Base-by-base conservation (phyloP, 805 yeast genomes). In the Cyberlindnera xishuangbannaensis region DNA sequence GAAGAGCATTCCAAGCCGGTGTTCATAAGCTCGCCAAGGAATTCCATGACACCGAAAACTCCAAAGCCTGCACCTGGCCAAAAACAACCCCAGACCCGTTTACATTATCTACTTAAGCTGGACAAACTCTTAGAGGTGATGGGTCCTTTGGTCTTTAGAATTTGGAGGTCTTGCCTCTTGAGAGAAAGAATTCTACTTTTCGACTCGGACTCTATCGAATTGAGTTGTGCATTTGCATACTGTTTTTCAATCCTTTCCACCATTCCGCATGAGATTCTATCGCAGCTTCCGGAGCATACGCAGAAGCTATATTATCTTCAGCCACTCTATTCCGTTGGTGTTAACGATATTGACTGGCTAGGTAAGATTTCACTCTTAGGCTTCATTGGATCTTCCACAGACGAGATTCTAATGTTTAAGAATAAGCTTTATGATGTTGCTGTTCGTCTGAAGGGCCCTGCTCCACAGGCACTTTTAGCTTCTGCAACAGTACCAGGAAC, bases 111-210 rank as follows among this genome's bases (percentile, higher is more conserved):
- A 13, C 56, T 68, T 19, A 53, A 61, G n/a, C 54, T 76, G 14
- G 63, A 71, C 1, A 53, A 60, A 10, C 56, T 77, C 24, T 47
- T 81, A 28, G 62, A 68, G 18, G 48, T 54, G 2, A 57, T 77
- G 32, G 88, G 94, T 0, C 88, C 92, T 1, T 58, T 78, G 31
- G 60, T 77, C 3, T 82, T 79, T 48, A 70, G 65, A 25, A 52
- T 79, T 5, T 83, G 80, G 76, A 81, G 77, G 55, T 64, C 74
- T 21, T 70, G 77, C 3, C 55, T 83, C 25, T 49, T 79, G 21
- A 59, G 92, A 14, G 69, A 74, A 37, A 59, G 74, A 23, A 65
- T 83, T 5, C 40, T 83, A 3, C 40, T 80, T 1, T 65, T 67
- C 47, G 53, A 63, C 46, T 38, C 58, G 30, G 39, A 46, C 36